Evolutionary conservation across 2,329 filamentous ascomycete species (phyloP).

Genomic region (Phyllosticta paracitricarpa): DNA sequence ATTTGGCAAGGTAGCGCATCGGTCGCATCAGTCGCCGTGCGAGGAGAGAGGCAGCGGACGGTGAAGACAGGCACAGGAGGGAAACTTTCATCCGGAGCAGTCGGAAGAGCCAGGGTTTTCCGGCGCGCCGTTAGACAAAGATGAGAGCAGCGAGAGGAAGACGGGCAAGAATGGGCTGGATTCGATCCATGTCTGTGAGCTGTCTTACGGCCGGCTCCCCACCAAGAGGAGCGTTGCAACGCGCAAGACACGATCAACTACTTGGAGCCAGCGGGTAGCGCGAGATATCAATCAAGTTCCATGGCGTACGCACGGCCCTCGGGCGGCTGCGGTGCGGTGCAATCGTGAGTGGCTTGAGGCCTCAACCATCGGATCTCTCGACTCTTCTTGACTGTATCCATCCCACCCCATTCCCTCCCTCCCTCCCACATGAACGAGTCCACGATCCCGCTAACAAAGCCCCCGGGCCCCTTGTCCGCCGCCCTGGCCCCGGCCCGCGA

Average conservation of each 20-base stretch:
- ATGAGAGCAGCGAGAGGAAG: background rate
- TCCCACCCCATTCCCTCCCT: background rate
- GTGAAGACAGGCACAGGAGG: background rate
- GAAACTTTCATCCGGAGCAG: background rate
- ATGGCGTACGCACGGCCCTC: background rate
- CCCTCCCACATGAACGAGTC: background rate
- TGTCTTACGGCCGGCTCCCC: background rate
- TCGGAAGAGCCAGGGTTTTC: conserved; percentile 4
- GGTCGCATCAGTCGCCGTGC: conserved; percentile 1
- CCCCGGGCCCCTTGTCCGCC: background rate
- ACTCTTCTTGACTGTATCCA: too few relatives aligned
- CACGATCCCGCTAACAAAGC: background rate
- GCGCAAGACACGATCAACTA: background rate
- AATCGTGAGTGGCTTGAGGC: background rate
- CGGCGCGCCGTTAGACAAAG: background rate
- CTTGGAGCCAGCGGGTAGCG: background rate
- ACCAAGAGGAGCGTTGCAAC: background rate
- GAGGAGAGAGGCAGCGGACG: conserved; percentile 1
- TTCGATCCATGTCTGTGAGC: background rate
- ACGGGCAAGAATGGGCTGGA: background rate
- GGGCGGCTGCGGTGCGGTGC: background rate
- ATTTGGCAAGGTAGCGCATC: background rate
- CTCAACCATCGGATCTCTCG: too few relatives aligned
- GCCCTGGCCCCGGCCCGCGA: too few relatives aligned
- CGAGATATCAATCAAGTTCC: background rate